Percentiles rank a stretch among this genome's conserved stretches.
phyloP scores from a whole-genome alignment of 371 early-diverging fungal genomes.

The Haplosporangium sp. region DNA sequence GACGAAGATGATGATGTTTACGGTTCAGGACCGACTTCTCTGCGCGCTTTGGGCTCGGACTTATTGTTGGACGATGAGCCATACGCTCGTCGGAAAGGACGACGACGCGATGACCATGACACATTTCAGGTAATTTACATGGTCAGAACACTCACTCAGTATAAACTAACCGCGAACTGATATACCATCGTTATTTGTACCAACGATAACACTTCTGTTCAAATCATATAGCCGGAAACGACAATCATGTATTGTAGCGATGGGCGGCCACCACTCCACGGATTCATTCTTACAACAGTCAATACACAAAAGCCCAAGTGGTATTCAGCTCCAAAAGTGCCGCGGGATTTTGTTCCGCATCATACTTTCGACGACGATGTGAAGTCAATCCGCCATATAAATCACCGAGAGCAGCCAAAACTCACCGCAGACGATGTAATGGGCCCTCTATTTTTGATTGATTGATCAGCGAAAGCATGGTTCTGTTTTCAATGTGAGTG shows the following conservation, averaged over 20 bases:
- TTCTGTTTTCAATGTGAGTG: no score
- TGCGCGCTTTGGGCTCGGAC: constrained; percentile 5
- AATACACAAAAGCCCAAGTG: constrained; percentile 63
- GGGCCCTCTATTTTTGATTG: no score
- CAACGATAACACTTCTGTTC: neutral
- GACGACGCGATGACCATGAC: neutral
- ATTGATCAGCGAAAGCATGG: neutral
- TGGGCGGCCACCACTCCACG: constrained; percentile 67
- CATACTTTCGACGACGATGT: constrained; percentile 54
- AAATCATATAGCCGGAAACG: constrained; percentile 3
- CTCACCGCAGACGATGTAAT: constrained; percentile 68
- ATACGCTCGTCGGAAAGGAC: constrained; percentile 1
- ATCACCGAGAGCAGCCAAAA: constrained; percentile 19
- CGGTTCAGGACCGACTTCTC: constrained; percentile 23
- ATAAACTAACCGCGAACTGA: no score
- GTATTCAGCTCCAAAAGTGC: constrained; percentile 70
- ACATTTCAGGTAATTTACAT: constrained; percentile 1
- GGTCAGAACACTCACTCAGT: neutral
- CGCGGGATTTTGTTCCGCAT: constrained; percentile 62
- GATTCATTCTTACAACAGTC: constrained; percentile 63
- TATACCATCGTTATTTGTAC: no score
- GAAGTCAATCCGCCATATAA: constrained; percentile 6
- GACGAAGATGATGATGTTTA: constrained; percentile 64
- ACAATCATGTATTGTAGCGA: constrained; percentile 58
- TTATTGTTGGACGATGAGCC: constrained; percentile 9